A percentile compares a stretch with the other conserved stretches of the same genome.
Conservation (phyloP, 148 eudicot genomes). For the Talinum fruticosum region DNA sequence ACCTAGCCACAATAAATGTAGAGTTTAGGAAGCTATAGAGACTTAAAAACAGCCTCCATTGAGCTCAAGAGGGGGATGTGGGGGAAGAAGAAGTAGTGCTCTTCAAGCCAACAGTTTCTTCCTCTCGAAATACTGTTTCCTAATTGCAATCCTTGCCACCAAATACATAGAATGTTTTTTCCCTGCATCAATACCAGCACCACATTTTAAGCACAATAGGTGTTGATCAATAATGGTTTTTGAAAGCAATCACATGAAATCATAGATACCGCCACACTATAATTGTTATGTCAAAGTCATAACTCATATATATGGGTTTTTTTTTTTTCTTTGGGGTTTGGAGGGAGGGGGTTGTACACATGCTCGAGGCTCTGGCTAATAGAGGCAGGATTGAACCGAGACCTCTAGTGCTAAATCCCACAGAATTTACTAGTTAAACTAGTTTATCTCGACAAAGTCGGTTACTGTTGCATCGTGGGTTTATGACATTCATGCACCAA, state of each 20-base stretch:
- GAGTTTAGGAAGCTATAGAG: slow-evolving; percentile 5
- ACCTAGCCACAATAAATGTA: slow-evolving; percentile 10
- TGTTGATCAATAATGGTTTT: background rate
- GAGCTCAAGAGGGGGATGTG: background rate
- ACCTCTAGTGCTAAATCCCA: too few relatives aligned
- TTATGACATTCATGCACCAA: background rate
- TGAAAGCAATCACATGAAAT: background rate
- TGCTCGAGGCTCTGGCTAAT: too few relatives aligned
- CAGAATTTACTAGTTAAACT: background rate
- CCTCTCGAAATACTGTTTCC: slow-evolving; percentile 5
- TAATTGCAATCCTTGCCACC: background rate
- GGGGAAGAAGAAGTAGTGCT: slow-evolving; percentile 7
- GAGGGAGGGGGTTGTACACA: too few relatives aligned
- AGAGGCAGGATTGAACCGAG: too few relatives aligned
- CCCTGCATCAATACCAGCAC: background rate
- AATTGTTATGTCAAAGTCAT: background rate
- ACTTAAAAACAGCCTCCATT: background rate
- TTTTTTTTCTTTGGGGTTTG: background rate
- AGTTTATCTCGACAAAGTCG: background rate
- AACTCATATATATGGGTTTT: background rate
- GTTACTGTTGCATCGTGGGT: background rate
- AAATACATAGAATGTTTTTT: background rate
- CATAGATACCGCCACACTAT: background rate
- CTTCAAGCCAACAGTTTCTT: background rate
- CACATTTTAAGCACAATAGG: background rate